These are phyloP conservation scores for Talaromyces amestolkiae DNA, from an alignment of 2,329 filamentous ascomycete species.

Conservation along the genomic window DNA sequence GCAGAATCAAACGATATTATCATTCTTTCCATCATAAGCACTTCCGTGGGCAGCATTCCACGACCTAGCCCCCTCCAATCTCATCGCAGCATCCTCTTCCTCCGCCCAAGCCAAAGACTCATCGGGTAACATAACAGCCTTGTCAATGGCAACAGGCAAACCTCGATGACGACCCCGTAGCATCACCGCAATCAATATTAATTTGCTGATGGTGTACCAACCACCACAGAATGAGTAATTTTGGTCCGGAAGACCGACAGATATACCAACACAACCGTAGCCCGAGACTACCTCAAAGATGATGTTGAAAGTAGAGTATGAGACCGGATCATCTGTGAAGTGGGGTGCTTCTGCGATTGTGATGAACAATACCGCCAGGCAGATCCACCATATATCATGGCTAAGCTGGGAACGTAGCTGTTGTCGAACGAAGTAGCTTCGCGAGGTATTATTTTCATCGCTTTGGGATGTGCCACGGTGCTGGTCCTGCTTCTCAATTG, in stretches of 20 bases:
- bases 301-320: slow-evolving; percentile 60
- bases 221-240: slow-evolving; percentile 57
- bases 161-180: slow-evolving; percentile 57
- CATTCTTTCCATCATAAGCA: not conserved
- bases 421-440: slow-evolving; percentile 51
- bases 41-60: slow-evolving; percentile 18
- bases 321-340: slow-evolving; percentile 52
- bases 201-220: slow-evolving; percentile 56
- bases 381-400: slow-evolving; percentile 66
- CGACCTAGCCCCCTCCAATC: slow-evolving; percentile 29
- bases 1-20: slow-evolving; percentile 10
- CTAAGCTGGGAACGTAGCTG: slow-evolving; percentile 64
- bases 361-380: slow-evolving; percentile 60
- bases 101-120: slow-evolving; percentile 43
- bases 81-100: slow-evolving; percentile 41
- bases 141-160: slow-evolving; percentile 56
- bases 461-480: not conserved
- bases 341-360: slow-evolving; percentile 59
- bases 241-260: slow-evolving; percentile 54
- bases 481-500: not conserved
- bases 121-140: slow-evolving; percentile 46
- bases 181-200: slow-evolving; percentile 59
- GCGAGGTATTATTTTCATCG: slow-evolving; percentile 33
- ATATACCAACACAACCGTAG: slow-evolving; percentile 63
- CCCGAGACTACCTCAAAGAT: slow-evolving; percentile 47